Base-by-base conservation (phyloP, 176 grass and related monocot species). In the Aegilops umbellulata region DNA sequence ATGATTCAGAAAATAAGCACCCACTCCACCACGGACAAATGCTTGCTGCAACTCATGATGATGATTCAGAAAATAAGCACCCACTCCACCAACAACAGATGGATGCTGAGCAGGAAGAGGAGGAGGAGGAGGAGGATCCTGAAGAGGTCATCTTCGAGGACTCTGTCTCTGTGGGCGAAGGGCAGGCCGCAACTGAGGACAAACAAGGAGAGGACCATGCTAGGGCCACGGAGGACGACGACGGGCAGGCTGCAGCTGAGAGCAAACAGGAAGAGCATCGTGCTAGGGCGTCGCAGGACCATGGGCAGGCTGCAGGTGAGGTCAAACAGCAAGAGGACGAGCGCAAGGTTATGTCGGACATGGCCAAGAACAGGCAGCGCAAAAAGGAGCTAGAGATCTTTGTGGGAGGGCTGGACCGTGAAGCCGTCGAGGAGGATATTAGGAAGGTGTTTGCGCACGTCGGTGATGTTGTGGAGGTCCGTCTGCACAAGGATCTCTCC, bases 331-430 rank as follows among this genome's bases (percentile, higher is more conserved):
- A 84, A 57, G 79, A 83, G 19, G 81, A 94, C 6, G 92, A 94
- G 63, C 80, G 31, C 60, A 77, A 85, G 41, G 78, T 86, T 69
- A 91, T 89, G 7, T 89, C 82, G 7, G 84, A 94, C 60, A 87
- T 94, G 90, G 85, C 83, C 7, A 87, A 94, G 29, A 87, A 83
- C 60, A 91, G 90, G 64, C 83, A 85, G 46, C 68, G 83, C 46
- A 92, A 91, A 49, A 94, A 94, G 74, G 93, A 94, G 85, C 90
- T 89, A n/a, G 93, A 94, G 81, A 91, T 94, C 38, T 94, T 92
- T 73, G 69, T 94, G 16, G 93, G 93, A n/a, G 93, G 93, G 15
- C 87, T 94, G 60, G 90, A 92, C 80, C 88, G 90, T 11, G 90
- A 92, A 68, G 87, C 90, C 47, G 80, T 79, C 9, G 93, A 94